Percentiles rank a stretch among this genome's conserved stretches.
Conservation (phyloP, 148 eudicot species). For the Tetragonia tetragonoides region DNA sequence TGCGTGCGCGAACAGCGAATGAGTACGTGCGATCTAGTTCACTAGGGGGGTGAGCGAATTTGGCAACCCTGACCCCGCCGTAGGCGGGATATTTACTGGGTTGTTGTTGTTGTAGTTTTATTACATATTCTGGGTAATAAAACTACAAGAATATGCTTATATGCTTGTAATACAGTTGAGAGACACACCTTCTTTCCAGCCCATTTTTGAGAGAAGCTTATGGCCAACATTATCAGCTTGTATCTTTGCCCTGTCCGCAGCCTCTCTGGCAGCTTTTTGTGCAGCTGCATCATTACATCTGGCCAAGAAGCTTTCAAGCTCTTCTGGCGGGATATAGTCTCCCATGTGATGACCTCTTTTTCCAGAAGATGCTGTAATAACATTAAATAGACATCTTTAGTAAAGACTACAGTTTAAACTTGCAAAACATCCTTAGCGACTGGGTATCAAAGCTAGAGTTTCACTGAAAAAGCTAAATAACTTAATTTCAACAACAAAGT, state of each 20-base stretch:
- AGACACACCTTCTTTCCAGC: slow-evolving; percentile 92
- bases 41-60: too few species aligned
- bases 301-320: slow-evolving; percentile 85
- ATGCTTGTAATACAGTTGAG: neutral
- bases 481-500: neutral
- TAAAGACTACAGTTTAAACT: neutral
- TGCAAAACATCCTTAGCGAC: neutral
- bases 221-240: slow-evolving; percentile 99
- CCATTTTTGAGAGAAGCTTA: slow-evolving; percentile 92
- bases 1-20: too few species aligned
- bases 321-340: slow-evolving; percentile 90
- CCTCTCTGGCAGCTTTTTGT: slow-evolving; percentile 63
- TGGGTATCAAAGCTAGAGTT: neutral
- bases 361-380: slow-evolving; percentile 33
- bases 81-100: too few species aligned
- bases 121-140: neutral
- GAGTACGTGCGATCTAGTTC: too few species aligned
- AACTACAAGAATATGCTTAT: neutral
- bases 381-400: neutral
- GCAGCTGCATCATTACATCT: slow-evolving; percentile 79
- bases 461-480: neutral
- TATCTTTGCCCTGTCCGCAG: slow-evolving; percentile 68
- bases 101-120: too few species aligned
- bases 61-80: too few species aligned
- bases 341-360: slow-evolving; percentile 99